These are phyloP conservation scores for Theileria equi DNA, from an alignment of 169 alveolate species.

Conservation along the genomic window DNA sequence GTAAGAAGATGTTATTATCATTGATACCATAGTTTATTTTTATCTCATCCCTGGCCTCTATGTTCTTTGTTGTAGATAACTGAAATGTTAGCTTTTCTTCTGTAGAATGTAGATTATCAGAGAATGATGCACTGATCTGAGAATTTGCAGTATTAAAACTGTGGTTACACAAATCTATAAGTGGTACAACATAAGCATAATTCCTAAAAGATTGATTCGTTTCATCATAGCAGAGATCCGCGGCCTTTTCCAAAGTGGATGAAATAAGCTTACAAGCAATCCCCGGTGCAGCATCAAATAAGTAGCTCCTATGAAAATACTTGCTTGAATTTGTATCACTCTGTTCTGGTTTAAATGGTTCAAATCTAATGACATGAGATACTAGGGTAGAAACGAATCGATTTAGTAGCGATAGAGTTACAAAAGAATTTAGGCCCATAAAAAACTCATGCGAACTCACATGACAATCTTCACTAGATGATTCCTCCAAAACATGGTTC, in stretches of 20 bases:
- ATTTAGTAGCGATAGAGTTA: background rate
- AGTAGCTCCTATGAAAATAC: too few relatives aligned
- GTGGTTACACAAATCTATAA: slow-evolving; percentile 45
- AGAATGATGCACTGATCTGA: background rate
- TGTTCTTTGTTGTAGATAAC: background rate
- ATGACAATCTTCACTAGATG: background rate
- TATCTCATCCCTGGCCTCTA: slow-evolving; percentile 39
- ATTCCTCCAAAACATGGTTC: background rate
- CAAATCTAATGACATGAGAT: slow-evolving; percentile 25
- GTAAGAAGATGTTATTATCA: slow-evolving; percentile 30
- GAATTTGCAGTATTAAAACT: slow-evolving; percentile 24
- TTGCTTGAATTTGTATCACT: too few relatives aligned
- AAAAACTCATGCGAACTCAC: background rate
- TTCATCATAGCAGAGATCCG: too few relatives aligned
- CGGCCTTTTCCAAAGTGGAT: too few relatives aligned
- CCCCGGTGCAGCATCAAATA: too few relatives aligned
- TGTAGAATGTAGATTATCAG: background rate
- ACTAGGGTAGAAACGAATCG: slow-evolving; percentile 9
- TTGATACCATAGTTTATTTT: slow-evolving; percentile 37
- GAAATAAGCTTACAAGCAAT: too few relatives aligned
- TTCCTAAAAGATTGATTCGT: too few relatives aligned
- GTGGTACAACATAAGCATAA: slow-evolving; percentile 44
- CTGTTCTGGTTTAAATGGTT: background rate
- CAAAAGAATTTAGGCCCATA: background rate
- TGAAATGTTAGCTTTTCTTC: slow-evolving; percentile 8